Conservation (phyloP, 192 early-diverging fungal genomes). For the Spizellomyces punctatus region DNA sequence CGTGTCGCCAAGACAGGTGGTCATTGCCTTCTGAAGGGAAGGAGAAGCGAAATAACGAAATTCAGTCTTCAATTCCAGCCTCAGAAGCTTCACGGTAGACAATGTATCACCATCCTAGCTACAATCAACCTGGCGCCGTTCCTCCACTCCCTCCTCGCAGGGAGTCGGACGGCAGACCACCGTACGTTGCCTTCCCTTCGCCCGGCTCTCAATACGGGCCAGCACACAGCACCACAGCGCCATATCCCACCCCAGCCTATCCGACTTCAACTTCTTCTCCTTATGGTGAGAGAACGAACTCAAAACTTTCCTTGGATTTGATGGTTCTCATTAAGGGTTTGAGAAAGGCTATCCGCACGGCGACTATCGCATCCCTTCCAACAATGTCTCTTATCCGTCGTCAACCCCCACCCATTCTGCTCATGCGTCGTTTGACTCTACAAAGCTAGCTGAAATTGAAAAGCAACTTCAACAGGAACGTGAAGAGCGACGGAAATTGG, state of each 20-base stretch:
- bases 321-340: too few relatives aligned
- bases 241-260: neutral
- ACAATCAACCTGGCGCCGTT: neutral
- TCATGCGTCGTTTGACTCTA: neutral
- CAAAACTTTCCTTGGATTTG: too few relatives aligned
- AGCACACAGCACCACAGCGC: neutral
- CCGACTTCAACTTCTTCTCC: neutral
- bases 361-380: too few relatives aligned
- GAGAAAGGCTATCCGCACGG: too few relatives aligned
- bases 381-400: neutral
- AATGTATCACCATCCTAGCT: neutral
- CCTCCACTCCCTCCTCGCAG: neutral
- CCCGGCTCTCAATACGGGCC: neutral
- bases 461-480: conserved; percentile 20
- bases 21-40: too few relatives aligned
- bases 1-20: too few relatives aligned
- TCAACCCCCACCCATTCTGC: neutral
- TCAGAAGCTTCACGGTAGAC: too few relatives aligned
- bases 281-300: neutral
- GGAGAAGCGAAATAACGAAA: too few relatives aligned
- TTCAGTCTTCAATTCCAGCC: too few relatives aligned
- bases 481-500: conserved; percentile 4
- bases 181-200: neutral
- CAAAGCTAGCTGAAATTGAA: conserved; percentile 12
- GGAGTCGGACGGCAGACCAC: neutral